These are phyloP conservation scores for Brassica rapa DNA, from an alignment of 345 rosid genomes.

Conservation along the genomic window DNA sequence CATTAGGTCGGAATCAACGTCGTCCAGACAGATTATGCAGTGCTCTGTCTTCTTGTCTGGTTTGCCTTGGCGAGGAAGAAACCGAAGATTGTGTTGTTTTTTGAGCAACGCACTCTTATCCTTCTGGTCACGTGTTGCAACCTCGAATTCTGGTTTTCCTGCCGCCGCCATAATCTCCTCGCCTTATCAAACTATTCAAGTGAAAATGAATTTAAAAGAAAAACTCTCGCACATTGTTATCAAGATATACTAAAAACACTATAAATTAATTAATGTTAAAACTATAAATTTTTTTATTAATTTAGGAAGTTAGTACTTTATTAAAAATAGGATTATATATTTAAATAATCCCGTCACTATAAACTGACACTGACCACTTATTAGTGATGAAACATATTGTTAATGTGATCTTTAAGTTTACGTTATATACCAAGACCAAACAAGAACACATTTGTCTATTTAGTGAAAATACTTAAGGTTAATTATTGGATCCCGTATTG, in stretches of 20 bases:
- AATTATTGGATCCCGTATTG: no score
- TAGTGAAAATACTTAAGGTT: no score
- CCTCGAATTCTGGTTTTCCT: neutral
- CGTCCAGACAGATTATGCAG: neutral
- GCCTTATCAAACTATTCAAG: neutral
- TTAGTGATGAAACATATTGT: neutral
- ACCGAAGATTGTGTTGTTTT: no score
- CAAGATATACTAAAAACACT: no score
- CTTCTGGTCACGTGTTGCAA: neutral
- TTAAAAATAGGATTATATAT: no score
- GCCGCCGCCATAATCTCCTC: neutral
- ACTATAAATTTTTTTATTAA: no score
- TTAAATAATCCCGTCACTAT: no score
- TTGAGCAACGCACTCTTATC: neutral
- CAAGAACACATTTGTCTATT: neutral
- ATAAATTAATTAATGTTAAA: no score
- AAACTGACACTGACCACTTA: no score
- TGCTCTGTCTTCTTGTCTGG: neutral
- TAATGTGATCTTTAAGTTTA: neutral
- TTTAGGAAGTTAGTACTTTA: no score
- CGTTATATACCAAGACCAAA: neutral
- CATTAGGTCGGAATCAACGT: neutral
- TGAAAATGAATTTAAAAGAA: no score
- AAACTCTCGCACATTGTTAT: neutral
- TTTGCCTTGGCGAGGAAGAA: slow-evolving; percentile 10